These are phyloP conservation scores for Piper betle DNA, from an alignment of 164 flowering plant genomes.

Conservation along the genomic window DNA sequence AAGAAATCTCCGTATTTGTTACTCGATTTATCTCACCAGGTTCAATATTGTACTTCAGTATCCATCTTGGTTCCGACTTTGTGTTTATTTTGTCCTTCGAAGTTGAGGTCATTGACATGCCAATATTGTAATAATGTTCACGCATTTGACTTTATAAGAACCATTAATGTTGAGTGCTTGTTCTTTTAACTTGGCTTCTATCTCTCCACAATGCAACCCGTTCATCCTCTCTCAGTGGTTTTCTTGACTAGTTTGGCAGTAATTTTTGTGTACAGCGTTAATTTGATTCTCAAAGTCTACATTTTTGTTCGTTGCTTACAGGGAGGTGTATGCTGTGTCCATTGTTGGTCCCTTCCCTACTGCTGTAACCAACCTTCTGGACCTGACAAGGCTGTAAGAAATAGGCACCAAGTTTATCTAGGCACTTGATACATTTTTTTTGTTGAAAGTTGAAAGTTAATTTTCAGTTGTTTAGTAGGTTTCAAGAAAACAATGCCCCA, in stretches of 20 bases:
- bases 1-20: constrained; percentile 8
- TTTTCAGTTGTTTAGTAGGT: too few relatives aligned
- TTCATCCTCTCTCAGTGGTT: too few relatives aligned
- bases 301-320: constrained; percentile 17
- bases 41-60: not conserved
- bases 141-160: too few relatives aligned
- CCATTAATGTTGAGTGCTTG: too few relatives aligned
- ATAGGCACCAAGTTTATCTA: not conserved
- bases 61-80: not conserved
- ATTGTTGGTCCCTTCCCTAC: constrained; percentile 91
- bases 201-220: too few relatives aligned
- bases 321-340: constrained; percentile 98
- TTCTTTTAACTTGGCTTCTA: too few relatives aligned
- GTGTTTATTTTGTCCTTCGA: too few relatives aligned
- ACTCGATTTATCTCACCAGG: not conserved
- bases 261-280: not conserved
- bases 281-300: not conserved
- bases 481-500: too few relatives aligned
- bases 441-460: too few relatives aligned
- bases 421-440: too few relatives aligned
- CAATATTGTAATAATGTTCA: not conserved
- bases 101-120: not conserved
- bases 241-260: too few relatives aligned
- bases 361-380: constrained; percentile 88
- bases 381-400: constrained; percentile 79